Evolutionary conservation across 2,329 filamentous ascomycete species (phyloP), one percentile per base, ranked within the genome.

Genomic region (Aspergillus udagawae): DNA sequence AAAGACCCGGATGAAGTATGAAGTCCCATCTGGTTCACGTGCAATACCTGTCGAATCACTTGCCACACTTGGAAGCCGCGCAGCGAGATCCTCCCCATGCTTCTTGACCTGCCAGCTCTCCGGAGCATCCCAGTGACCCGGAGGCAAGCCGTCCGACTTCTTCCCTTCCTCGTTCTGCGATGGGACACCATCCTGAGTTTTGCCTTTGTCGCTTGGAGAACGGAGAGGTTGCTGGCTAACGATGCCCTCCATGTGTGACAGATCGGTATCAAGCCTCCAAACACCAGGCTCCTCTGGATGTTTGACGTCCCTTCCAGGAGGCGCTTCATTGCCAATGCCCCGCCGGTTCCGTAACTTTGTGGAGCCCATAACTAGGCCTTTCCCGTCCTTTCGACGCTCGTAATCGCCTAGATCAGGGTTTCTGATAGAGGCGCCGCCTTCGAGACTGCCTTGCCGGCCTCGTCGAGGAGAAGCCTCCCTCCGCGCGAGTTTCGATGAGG

Each of bases 51-150:
- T 79, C 54, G 93, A 89, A 54, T 91, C 88, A 64, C 91, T 87
- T 7, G 83, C 84, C 48, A 81, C 81, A 59, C 70, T 67, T n/a
- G 73, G 70, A 25, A 75, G 62, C 32, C 63, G 58, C 21, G 67
- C 62, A 17, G 70, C 65, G n/a, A 70, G 58, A 45, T 77, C 74
- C 25, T 78, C 75, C 42, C 67, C 67, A 42, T 79, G 75, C 57
- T 86, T 87, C 64, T 90, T 90, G 27, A 97, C 93, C 52, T 90
- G 92, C 94, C 94, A 99, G 71, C 92, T 97, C 73, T 97, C 93
- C 1, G 94, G 93, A 3, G 92, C 92, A 72, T 95, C 90, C 93
- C 93, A 99, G 3, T 85, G 85, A 1, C 87, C 86, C 42, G 71
- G 75, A 51, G 77, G 73, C 38, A 66, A 58, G 23, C 73, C 71